Evolutionary conservation across 75 land plant genomes (phyloP).

Genomic region (Isoetes taiwanensis): DNA sequence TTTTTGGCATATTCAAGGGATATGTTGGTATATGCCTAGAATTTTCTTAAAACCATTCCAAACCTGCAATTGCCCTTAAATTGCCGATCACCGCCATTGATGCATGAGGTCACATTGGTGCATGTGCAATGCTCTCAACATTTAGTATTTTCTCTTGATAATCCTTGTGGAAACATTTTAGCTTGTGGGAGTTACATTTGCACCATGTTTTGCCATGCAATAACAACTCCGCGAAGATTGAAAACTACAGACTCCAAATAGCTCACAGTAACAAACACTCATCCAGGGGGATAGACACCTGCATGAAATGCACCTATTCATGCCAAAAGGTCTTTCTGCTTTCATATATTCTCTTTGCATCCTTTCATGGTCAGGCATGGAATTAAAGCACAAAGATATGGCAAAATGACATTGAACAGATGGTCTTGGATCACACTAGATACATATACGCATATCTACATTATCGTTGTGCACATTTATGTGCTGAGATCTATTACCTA

Average conservation of each 20-base stretch:
- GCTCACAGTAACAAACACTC: not conserved
- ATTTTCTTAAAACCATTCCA: too few species aligned
- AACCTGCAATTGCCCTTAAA: too few species aligned
- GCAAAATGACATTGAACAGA: too few species aligned
- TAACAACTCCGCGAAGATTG: slow-evolving; percentile 13
- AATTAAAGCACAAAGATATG: too few species aligned
- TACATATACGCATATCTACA: not conserved
- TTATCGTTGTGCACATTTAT: slow-evolving; percentile 84
- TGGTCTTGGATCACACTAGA: too few species aligned
- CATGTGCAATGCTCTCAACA: slow-evolving; percentile 79
- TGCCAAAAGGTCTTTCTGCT: slow-evolving; percentile 98
- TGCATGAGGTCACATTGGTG: too few species aligned
- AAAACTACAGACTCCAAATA: not conserved
- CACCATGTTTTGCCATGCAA: slow-evolving; percentile 58
- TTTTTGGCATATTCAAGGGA: too few species aligned
- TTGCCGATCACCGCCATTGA: too few species aligned
- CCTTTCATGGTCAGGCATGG: too few species aligned
- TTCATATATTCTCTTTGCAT: too few species aligned
- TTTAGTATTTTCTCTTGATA: slow-evolving; percentile 47
- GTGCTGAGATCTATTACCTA: slow-evolving; percentile 90
- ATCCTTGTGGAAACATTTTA: slow-evolving; percentile 75
- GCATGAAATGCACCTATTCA: slow-evolving; percentile 64
- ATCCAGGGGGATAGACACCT: slow-evolving; percentile 23
- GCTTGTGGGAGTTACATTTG: slow-evolving; percentile 90
- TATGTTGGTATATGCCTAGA: too few species aligned